A percentile compares a stretch with the other conserved stretches of the same genome.
These are phyloP conservation scores for Sporothrix mexicana DNA, from an alignment of 2,329 filamentous ascomycete species.

Conservation along the genomic window DNA sequence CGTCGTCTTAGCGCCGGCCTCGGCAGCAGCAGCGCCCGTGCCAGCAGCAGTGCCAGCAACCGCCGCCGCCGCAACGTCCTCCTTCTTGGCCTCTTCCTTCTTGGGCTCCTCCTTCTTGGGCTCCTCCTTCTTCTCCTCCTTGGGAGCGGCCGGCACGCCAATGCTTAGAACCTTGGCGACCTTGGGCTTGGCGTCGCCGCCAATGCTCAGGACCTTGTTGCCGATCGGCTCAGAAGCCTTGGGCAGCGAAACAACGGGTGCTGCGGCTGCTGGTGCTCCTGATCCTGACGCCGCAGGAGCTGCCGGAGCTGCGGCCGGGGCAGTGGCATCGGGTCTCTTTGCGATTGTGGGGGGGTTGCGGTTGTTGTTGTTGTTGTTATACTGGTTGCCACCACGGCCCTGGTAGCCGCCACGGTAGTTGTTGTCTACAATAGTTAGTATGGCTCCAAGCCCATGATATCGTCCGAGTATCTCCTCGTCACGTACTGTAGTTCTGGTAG, in stretches of 20 bases:
- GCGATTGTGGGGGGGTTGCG: slow-evolving; percentile 64
- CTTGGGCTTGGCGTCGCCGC: slow-evolving; percentile 59
- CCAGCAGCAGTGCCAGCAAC: slow-evolving; percentile 44
- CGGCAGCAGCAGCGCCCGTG: slow-evolving; percentile 46
- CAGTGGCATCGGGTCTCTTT: slow-evolving; percentile 62
- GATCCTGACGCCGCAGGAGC: slow-evolving; percentile 45
- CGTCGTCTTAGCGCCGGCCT: slow-evolving; percentile 79
- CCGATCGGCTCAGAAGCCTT: slow-evolving; percentile 62
- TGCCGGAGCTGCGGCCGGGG: slow-evolving; percentile 46
- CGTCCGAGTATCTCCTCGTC: background rate
- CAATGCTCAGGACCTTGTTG: slow-evolving; percentile 69
- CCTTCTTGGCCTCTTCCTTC: slow-evolving; percentile 32
- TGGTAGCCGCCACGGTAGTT: slow-evolving; percentile 44
- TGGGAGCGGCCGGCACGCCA: slow-evolving; percentile 48
- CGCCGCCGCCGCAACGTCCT: slow-evolving; percentile 26
- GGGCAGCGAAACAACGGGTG: slow-evolving; percentile 44
- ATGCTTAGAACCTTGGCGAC: slow-evolving; percentile 78
- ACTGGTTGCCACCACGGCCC: slow-evolving; percentile 42
- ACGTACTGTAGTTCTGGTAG: slow-evolving; percentile 41
- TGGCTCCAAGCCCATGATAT: background rate
- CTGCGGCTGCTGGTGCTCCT: slow-evolving; percentile 50
- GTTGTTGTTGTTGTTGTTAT: slow-evolving; percentile 34
- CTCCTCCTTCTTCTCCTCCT: slow-evolving; percentile 54
- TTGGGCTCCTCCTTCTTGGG: slow-evolving; percentile 46
- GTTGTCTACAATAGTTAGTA: slow-evolving; percentile 7